Conservation (phyloP, 1,284 basidiomycete genomes). For the Acaromyces ingoldii region DNA sequence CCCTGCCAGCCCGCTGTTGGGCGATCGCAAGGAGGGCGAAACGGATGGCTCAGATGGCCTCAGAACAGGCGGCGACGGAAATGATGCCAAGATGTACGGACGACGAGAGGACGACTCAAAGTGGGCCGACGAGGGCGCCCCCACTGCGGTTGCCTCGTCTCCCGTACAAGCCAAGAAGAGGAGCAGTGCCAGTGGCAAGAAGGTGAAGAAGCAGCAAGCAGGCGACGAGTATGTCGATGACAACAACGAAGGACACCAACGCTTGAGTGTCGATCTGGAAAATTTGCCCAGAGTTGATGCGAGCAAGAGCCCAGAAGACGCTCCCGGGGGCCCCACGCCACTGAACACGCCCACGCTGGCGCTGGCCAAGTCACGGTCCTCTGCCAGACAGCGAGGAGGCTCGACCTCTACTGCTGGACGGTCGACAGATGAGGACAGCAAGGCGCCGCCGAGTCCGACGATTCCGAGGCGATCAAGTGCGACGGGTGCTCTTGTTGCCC, state of each 20-base stretch:
- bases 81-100: background rate
- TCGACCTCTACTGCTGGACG: conserved; percentile 12
- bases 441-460: conserved; percentile 27
- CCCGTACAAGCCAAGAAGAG: background rate
- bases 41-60: background rate
- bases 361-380: conserved; percentile 20
- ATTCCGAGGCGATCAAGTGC: conserved; percentile 31
- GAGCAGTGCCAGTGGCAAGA: background rate
- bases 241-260: background rate
- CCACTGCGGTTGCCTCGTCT: background rate
- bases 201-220: background rate
- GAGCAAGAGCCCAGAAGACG: conserved; percentile 6
- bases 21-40: conserved; percentile 1
- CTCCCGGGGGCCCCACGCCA: conserved; percentile 35
- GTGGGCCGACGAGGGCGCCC: conserved; percentile 3
- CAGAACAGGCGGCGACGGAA: background rate
- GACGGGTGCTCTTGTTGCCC: conserved; percentile 43
- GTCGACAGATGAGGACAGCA: conserved; percentile 9
- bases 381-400: conserved; percentile 17
- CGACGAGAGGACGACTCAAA: background rate
- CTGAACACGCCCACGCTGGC: conserved; percentile 46
- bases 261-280: conserved; percentile 35
- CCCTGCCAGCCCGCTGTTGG: conserved; percentile 19
- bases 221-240: background rate
- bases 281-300: conserved; percentile 38